These are phyloP conservation scores for Coniochaeta sp. DNA, from an alignment of 2,329 filamentous ascomycete species.

Conservation along the genomic window DNA sequence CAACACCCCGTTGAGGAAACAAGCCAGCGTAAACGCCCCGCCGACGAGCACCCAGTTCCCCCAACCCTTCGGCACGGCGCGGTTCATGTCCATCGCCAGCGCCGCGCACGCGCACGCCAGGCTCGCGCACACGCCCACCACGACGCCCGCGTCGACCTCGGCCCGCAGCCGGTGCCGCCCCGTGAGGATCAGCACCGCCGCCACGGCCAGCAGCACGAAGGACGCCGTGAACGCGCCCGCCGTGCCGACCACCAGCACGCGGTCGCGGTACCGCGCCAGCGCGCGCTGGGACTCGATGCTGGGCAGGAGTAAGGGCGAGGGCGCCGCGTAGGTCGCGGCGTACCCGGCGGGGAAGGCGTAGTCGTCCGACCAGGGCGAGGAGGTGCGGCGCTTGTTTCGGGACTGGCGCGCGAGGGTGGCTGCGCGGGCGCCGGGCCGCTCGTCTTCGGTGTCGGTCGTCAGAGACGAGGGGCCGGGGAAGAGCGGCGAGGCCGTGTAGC, in stretches of 20 bases:
- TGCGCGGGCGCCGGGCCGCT: conserved; percentile 29
- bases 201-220: conserved; percentile 56
- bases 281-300: conserved; percentile 41
- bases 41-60: conserved; percentile 36
- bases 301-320: conserved; percentile 26
- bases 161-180: conserved; percentile 59
- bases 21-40: conserved; percentile 35
- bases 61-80: conserved; percentile 35
- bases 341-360: conserved; percentile 44
- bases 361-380: conserved; percentile 27
- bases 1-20: conserved; percentile 41
- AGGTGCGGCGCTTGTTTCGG: conserved; percentile 3
- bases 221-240: conserved; percentile 50
- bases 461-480: conserved; percentile 21
- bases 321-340: conserved; percentile 42
- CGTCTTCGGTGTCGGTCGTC: conserved; percentile 31
- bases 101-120: conserved; percentile 56
- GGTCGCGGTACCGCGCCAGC: conserved; percentile 42
- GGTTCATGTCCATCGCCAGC: conserved; percentile 50
- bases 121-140: conserved; percentile 61
- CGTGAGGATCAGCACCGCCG: conserved; percentile 58
- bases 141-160: conserved; percentile 68
- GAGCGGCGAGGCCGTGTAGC: conserved; percentile 15
- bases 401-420: conserved; percentile 4
- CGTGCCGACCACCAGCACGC: conserved; percentile 46